phyloP scores from a whole-genome alignment of 1,139 yeast genomes.

The Candida sp. region DNA sequence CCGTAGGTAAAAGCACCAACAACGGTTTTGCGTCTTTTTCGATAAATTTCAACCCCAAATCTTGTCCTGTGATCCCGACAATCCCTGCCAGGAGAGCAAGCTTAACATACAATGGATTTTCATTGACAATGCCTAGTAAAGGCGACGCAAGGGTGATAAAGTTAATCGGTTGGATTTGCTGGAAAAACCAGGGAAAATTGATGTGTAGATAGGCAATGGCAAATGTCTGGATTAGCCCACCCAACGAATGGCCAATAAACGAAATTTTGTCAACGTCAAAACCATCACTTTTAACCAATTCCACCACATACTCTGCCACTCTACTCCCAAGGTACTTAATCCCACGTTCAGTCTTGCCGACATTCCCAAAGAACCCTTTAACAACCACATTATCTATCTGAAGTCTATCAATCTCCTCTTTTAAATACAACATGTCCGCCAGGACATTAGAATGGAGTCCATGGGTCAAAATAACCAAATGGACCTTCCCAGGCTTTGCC shows the following conservation, averaged over 20 bases:
- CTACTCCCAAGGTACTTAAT: slow-evolving; percentile 81
- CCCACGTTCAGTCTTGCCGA: slow-evolving; percentile 88
- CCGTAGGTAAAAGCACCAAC: slow-evolving; percentile 70
- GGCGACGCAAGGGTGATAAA: slow-evolving; percentile 89
- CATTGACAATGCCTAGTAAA: slow-evolving; percentile 75
- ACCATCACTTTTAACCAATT: slow-evolving; percentile 44
- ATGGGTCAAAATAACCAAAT: slow-evolving; percentile 79
- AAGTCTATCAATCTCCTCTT: slow-evolving; percentile 66
- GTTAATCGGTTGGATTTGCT: slow-evolving; percentile 66
- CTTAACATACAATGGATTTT: slow-evolving; percentile 85
- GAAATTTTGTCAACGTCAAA: slow-evolving; percentile 59
- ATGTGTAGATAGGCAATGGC: slow-evolving; percentile 73
- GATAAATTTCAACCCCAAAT: slow-evolving; percentile 58
- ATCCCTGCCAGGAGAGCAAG: slow-evolving; percentile 84
- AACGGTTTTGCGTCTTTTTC: slow-evolving; percentile 54
- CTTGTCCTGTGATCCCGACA: slow-evolving; percentile 94
- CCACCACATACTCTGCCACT: slow-evolving; percentile 72
- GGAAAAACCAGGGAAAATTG: slow-evolving; percentile 71
- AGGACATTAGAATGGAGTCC: slow-evolving; percentile 90
- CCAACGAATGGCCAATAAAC: slow-evolving; percentile 89
- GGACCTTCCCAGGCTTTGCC: slow-evolving; percentile 47
- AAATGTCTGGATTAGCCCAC: slow-evolving; percentile 88
- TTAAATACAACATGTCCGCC: slow-evolving; percentile 83
- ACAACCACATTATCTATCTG: slow-evolving; percentile 65
- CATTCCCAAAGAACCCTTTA: slow-evolving; percentile 80